Percentiles rank a stretch among this genome's conserved stretches.
Conservation (phyloP, 345 rosid genomes). For the Euphorbia tirucalli region DNA sequence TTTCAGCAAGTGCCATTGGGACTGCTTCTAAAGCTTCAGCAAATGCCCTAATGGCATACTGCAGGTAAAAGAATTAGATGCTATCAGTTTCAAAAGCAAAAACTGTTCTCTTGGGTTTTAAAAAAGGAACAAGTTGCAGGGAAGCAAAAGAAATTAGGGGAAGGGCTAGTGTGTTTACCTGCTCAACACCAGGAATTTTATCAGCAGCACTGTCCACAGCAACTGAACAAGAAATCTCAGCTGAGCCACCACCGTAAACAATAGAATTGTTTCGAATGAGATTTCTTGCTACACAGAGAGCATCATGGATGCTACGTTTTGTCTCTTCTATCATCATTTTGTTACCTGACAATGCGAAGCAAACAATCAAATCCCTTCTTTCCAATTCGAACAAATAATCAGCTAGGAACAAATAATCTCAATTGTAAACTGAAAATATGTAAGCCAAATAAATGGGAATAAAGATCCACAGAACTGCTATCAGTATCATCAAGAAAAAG, state of each 20-base stretch:
- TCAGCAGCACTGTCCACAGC: conserved; percentile 95
- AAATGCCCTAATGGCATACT: conserved; percentile 93
- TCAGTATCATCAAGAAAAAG: background rate
- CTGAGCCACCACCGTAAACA: conserved; percentile 95
- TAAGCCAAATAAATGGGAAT: background rate
- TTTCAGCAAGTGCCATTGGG: conserved; percentile 97
- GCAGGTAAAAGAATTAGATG: conserved; percentile 20
- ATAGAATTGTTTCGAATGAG: conserved; percentile 90
- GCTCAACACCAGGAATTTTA: conserved; percentile 89
- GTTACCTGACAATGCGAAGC: conserved; percentile 57
- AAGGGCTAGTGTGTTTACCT: conserved; percentile 36
- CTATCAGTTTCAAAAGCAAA: background rate
- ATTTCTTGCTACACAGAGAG: conserved; percentile 91
- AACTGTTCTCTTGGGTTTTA: background rate
- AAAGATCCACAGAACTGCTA: too few relatives aligned
- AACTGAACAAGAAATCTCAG: conserved; percentile 90
- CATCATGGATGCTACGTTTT: conserved; percentile 93
- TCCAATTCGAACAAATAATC: background rate
- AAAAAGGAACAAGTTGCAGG: background rate
- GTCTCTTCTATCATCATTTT: conserved; percentile 99
- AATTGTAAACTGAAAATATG: background rate
- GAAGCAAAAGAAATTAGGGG: background rate
- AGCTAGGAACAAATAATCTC: background rate
- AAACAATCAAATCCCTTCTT: background rate
- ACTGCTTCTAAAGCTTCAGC: conserved; percentile 89